Evolutionary conservation across 768 basidiomycete species (phyloP).

Genomic region (Sutorius australiensis): DNA sequence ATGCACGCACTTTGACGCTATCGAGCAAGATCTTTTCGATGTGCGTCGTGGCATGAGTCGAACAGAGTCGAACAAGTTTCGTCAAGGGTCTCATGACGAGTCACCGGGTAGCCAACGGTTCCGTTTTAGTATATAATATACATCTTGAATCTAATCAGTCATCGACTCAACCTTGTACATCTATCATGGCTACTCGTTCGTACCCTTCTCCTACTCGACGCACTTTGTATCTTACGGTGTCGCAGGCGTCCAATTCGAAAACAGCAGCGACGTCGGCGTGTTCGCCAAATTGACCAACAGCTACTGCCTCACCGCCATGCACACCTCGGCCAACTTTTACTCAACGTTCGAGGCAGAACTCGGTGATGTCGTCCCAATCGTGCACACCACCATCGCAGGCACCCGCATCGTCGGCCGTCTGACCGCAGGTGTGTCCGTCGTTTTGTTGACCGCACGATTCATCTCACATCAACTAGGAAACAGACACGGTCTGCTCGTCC

Average conservation of each 20-base stretch:
- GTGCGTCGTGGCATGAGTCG: constrained; percentile 29
- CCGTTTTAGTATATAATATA: not conserved
- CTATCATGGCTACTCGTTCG: constrained; percentile 65
- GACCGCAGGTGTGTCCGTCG: constrained; percentile 68
- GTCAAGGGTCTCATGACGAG: constrained; percentile 8
- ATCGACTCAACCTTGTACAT: not conserved
- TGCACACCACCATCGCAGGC: constrained; percentile 93
- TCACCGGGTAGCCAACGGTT: not conserved
- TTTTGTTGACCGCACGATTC: not conserved
- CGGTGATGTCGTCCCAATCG: constrained; percentile 89
- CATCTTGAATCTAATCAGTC: not conserved
- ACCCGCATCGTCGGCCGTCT: constrained; percentile 92
- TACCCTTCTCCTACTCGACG: not conserved
- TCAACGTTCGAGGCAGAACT: constrained; percentile 96
- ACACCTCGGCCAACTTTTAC: constrained; percentile 96
- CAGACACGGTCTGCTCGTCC: constrained; percentile 94
- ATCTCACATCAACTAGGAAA: constrained; percentile 55
- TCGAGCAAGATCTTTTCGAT: constrained; percentile 68
- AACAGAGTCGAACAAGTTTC: not conserved
- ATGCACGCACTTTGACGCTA: constrained; percentile 57
- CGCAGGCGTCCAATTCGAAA: constrained; percentile 87
- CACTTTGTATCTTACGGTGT: not conserved
- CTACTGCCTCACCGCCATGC: constrained; percentile 92
- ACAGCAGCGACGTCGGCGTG: constrained; percentile 92
- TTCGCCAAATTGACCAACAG: constrained; percentile 97